Base-by-base conservation (phyloP, 208 protist genomes). In the Crithidia mellificae region DNA sequence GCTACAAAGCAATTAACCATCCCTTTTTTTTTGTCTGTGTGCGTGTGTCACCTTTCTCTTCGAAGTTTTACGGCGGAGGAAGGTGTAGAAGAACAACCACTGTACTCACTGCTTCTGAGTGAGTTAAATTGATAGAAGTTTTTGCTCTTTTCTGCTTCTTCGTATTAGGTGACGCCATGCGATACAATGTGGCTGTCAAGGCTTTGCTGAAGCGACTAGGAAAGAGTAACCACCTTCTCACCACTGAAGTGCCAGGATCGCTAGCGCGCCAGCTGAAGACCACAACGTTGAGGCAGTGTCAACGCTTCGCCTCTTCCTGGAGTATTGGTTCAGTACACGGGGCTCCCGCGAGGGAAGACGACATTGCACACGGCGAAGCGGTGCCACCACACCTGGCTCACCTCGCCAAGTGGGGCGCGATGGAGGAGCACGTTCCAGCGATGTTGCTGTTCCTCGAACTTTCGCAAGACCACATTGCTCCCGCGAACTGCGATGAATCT, bases 131-230 rank as follows among this genome's bases (percentile, higher is more conserved):
- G n/a, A n/a, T n/a, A n/a, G n/a, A n/a, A n/a, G n/a, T n/a, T n/a
- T n/a, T n/a, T n/a, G n/a, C n/a, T n/a, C n/a, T n/a, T 20, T 47
- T 20, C 20, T 52, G 4, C 47, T 47, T 47, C 41, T 12, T 11
- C 34, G 34, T 11, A 6, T 32, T 30, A 15, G 2, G 19, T 11
- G 5, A 46, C 36, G 22, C 36, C 17, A 63, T 63, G 57, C 57
- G 57, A 0, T 63, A 63, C 30, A 22, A 63, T 38, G 44, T 63
- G 14, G 57, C 57, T 3, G 44, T 63, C 57, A 44, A 38, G 9
- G 41, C 57, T 17, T 44, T 63, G 43, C 30, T 63, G 29, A 25
- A 19, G 43, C 5, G 44, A 24, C 5, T 51, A 0, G 57, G 29
- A 24, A 15, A 11, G 39, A 32, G 36, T 12, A n/a, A 9, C 5